A percentile compares a stretch with the other conserved stretches of the same genome.
These are phyloP conservation scores for Camelina laxa DNA, from an alignment of 345 rosid genomes.

Conservation along the genomic window DNA sequence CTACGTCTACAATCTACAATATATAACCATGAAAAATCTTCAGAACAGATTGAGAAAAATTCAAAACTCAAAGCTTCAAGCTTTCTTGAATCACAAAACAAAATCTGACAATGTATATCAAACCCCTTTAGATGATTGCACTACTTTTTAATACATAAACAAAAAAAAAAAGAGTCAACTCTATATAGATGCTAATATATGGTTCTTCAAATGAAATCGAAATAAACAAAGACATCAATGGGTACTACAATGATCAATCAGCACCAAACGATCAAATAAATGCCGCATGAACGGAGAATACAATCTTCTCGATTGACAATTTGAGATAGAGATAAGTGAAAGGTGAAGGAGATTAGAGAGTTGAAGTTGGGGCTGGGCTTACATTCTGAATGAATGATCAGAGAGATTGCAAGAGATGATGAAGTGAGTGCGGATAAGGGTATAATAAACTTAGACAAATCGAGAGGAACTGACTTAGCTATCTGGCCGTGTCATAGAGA, in stretches of 20 bases:
- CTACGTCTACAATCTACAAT: no score
- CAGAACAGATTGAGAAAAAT: neutral
- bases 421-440: no score
- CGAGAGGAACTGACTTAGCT: no score
- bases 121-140: neutral
- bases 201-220: conserved; percentile 2
- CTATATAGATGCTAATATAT: neutral
- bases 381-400: no score
- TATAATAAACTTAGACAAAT: no score
- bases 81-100: conserved; percentile 20
- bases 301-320: neutral
- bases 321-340: no score
- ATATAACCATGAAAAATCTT: no score
- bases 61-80: conserved; percentile 16
- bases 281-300: neutral
- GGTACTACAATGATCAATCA: no score
- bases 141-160: neutral
- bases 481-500: no score
- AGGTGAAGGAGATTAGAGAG: no score
- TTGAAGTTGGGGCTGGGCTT: no score
- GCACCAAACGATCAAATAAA: neutral
- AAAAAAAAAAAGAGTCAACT: conserved; percentile 3
- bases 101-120: neutral
- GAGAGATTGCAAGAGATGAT: no score
- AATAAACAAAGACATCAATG: neutral